Evolutionary conservation across 2,329 filamentous ascomycete genomes (phyloP).

Genomic region (Cercospora zeina): DNA sequence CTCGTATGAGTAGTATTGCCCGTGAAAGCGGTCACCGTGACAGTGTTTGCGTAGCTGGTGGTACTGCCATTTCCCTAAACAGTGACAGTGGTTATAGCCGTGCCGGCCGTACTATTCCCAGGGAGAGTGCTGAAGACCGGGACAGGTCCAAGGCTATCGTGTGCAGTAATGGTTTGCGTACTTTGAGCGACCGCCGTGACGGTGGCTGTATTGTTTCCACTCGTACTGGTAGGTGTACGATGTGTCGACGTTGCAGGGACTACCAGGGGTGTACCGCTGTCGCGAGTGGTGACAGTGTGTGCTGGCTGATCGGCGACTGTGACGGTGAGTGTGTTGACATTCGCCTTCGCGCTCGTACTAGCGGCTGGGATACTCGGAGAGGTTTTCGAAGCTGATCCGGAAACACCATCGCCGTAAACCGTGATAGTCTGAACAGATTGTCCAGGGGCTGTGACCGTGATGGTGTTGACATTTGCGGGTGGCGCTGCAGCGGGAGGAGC

Average conservation of each 20-base stretch:
- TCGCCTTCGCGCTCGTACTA: neutral
- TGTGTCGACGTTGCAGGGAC: neutral
- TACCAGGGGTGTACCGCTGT: neutral
- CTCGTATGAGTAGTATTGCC: neutral
- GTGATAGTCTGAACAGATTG: conserved; percentile 10
- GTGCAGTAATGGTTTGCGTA: neutral
- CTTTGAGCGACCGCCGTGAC: neutral
- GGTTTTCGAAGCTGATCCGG: neutral
- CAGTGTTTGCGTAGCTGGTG: conserved; percentile 19
- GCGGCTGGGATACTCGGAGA: neutral
- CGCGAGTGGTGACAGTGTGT: neutral
- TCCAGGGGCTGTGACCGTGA: conserved; percentile 11
- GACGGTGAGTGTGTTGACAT: neutral
- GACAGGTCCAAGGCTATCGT: neutral
- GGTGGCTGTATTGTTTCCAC: neutral
- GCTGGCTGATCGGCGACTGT: neutral
- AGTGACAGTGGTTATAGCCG: conserved; percentile 12
- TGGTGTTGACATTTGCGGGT: conserved; percentile 10
- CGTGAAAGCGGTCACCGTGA: conserved; percentile 12
- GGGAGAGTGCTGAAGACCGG: neutral
- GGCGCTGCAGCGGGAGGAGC: neutral
- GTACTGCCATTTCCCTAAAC: conserved; percentile 13
- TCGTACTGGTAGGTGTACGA: neutral
- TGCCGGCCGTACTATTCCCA: neutral
- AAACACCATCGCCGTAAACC: neutral